Percentiles rank a stretch among this genome's conserved stretches.
Conservation (phyloP, 192 early-diverging fungal genomes). For the Backusella tarrabulga region DNA sequence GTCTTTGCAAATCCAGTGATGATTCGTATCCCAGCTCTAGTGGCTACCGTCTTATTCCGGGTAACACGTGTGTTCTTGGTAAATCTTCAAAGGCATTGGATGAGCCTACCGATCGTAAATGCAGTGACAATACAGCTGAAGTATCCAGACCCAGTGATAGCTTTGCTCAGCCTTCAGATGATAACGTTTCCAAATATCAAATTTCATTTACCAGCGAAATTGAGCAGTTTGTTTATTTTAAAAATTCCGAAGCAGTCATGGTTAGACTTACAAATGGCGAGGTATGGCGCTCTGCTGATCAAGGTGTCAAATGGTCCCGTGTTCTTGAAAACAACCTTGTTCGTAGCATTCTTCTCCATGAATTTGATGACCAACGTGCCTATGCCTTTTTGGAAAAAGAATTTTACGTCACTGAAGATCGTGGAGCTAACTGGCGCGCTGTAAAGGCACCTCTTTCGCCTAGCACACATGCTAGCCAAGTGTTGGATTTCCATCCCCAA, state of each 20-base stretch:
- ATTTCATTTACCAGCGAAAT: constrained; percentile 48
- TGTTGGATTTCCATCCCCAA: constrained; percentile 88
- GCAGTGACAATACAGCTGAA: constrained; percentile 26
- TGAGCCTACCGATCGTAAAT: constrained; percentile 46
- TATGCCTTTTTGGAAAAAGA: constrained; percentile 60
- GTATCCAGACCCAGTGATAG: constrained; percentile 26
- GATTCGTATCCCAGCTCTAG: constrained; percentile 70
- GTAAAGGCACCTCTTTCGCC: constrained; percentile 55
- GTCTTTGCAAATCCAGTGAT: constrained; percentile 60
- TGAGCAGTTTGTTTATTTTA: constrained; percentile 65
- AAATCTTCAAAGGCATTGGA: constrained; percentile 49
- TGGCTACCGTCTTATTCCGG: constrained; percentile 84
- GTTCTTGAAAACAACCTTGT: constrained; percentile 49
- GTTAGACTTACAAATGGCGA: constrained; percentile 56
- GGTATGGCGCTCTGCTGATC: constrained; percentile 69
- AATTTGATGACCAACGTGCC: constrained; percentile 61
- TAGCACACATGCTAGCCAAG: constrained; percentile 59
- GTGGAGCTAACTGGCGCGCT: constrained; percentile 44
- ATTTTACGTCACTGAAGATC: constrained; percentile 56
- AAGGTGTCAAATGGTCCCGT: constrained; percentile 72
- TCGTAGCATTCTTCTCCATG: constrained; percentile 65
- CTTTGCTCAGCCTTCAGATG: constrained; percentile 23
- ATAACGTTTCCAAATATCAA: constrained; percentile 12
- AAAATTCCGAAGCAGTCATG: constrained; percentile 60
- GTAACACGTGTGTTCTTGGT: constrained; percentile 66